Base-by-base conservation (phyloP, 2,329 filamentous ascomycete genomes). In the Penicillium sp. region DNA sequence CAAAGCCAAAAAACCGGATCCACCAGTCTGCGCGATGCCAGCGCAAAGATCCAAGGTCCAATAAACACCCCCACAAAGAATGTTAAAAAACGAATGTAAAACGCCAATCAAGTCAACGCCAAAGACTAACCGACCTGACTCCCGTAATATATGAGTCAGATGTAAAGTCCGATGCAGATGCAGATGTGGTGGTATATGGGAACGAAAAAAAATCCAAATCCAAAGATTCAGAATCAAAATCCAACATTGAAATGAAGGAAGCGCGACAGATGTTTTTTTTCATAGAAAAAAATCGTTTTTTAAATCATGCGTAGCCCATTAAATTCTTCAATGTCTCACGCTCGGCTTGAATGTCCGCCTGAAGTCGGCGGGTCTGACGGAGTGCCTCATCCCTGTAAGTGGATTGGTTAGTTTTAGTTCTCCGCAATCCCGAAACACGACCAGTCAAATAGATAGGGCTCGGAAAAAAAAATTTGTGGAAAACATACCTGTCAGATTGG, bases 331-430 rank as follows among this genome's bases (percentile, higher is more conserved):
- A 79, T 69, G 82, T 84, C 63, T 84, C 79, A 56, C 83, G 79
- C 77, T 91, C 87, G 55, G 82, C 79, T 63, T 86, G 80, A 62
- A 93, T 85, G 67, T 84, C 80, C 51, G 79, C 81, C 74, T 93
- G 87, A 52, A 95, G 81, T 71, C 81, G 83, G 61, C 86, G 82
- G 59, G 90, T 91, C 73, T 88, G 83, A 60, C 84, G 84, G 65
- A 90, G 84, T 21, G 90, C 90, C 62, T 89, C 86, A 67, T 95
- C 90, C 66, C 84, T 86, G 64, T 59, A 53, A 72, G 68, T 31
- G 48, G 26, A 31, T 55, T 43, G 59, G 56, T 56, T 49, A 59
- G 24, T 45, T 11, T 55, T 48, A 59, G 24, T 45, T 11, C 59
- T 58, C 47, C 47, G 43, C 47, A 45, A 37, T 44, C 37, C 29